Evolutionary conservation across 495 filamentous ascomycete species (phyloP).

Genomic region (Filosporella fistucella): DNA sequence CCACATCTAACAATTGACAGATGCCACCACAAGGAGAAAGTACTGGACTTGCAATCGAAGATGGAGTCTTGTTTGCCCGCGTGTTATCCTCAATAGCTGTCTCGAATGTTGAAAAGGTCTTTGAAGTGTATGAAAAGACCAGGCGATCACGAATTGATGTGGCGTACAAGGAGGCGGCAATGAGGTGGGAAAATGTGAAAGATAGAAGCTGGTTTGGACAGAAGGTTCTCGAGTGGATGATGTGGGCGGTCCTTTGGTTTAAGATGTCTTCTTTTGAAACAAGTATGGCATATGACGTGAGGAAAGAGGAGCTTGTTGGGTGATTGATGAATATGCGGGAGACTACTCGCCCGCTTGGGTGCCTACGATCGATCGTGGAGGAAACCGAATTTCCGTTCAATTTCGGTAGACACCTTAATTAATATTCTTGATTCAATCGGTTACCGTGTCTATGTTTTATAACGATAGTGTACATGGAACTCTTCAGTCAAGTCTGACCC

Average conservation of each 20-base stretch:
- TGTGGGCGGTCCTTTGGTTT: slow-evolving; percentile 28
- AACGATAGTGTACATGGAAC: no score
- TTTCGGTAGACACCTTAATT: no score
- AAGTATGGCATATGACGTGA: slow-evolving; percentile 10
- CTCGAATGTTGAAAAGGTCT: slow-evolving; percentile 34
- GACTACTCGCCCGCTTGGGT: no score
- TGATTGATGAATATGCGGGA: background rate
- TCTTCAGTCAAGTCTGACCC: no score
- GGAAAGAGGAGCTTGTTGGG: slow-evolving; percentile 4
- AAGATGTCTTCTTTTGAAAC: slow-evolving; percentile 6
- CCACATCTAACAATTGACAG: slow-evolving; percentile 13
- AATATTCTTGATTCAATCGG: no score
- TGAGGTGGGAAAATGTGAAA: slow-evolving; percentile 34
- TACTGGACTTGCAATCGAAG: slow-evolving; percentile 57
- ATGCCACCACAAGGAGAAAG: slow-evolving; percentile 62
- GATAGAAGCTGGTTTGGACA: slow-evolving; percentile 36
- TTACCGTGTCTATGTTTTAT: no score
- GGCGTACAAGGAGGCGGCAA: slow-evolving; percentile 46
- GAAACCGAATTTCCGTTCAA: no score
- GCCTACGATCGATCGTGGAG: no score
- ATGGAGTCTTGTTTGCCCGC: slow-evolving; percentile 52
- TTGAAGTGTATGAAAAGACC: slow-evolving; percentile 47
- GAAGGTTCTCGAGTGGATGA: slow-evolving; percentile 32
- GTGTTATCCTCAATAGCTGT: slow-evolving; percentile 32
- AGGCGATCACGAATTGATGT: slow-evolving; percentile 43